Base-by-base conservation (phyloP, 768 basidiomycete genomes). In the Boletus edulis region DNA sequence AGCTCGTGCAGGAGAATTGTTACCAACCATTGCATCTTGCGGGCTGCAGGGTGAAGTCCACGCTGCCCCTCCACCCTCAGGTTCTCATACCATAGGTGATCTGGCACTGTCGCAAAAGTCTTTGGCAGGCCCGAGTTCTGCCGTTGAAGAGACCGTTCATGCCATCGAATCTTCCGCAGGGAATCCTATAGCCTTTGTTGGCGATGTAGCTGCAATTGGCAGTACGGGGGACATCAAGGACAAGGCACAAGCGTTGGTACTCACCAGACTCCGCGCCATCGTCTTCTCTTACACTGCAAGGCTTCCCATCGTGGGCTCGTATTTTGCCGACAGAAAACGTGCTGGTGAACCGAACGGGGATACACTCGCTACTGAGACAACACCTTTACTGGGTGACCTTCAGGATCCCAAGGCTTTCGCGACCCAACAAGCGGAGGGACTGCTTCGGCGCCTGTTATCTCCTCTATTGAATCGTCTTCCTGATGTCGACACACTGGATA, bases 281-380 rank as follows among this genome's bases (percentile, higher is more conserved):
- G 14, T 62, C 44, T 45, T 56, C 42, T 42, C 31, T 38, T 65
- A 59, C 38, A 48, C 42, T 24, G 46, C 58, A 51, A 67, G 43
- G 44, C 40, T 67, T 45, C 67, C 67, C 2, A 31, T 69, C 4
- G 58, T 67, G 17, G 66, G 65, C 45, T 31, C 53, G n/a, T 67
- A 64, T 51, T 61, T 65, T 45, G 32, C 49, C 13, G 32, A 43
- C 41, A 46, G 48, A 15, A 55, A 46, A 41, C 55, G 44, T n/a
- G 53, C 10, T 18, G 32, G 34, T 13, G 59, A 32, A 17, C 27
- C 55, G 17, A 24, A 34, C 42, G 38, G 24, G 7, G 48, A 56
- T 24, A 6, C 48, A 0, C 9, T 47, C 7, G 49, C 48, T n/a
- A 64, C 55, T 10, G 65, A 69, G 46, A 62, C 67, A 27, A 67